Base-by-base conservation (phyloP, 2,329 filamentous ascomycete genomes). In the Cordyceps javanica region DNA sequence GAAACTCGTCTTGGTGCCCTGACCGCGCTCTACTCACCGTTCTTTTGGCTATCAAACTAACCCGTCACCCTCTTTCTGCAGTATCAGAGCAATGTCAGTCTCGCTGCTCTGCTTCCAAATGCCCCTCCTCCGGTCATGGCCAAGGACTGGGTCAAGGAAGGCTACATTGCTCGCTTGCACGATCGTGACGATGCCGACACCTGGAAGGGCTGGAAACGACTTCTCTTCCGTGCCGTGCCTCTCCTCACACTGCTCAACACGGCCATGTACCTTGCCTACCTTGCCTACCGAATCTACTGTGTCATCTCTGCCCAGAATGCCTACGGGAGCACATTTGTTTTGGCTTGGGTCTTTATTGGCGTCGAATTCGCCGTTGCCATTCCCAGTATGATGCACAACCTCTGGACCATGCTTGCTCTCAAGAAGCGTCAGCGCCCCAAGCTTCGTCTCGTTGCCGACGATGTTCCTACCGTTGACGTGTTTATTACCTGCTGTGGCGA, bases 401-500 rank as follows among this genome's bases (percentile, higher is more conserved):
- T 76, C 38, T 83, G 80, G 79, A 82, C 80, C 2, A 77, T 84
- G 74, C 75, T 77, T 70, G 77, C 80, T 0, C 68, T 83, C 61
- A 82, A 82, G 69, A 77, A 77, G 69, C 72, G 82, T 25, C 71
- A 73, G 16, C 72, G 81, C 25, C 79, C 80, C 1, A 79, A 80
- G 73, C 68, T 85, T 62, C 70, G 81, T 26, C 67, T 83, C n/a
- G 68, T 68, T 1, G 77, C 78, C 14, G 70, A 75, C 11, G 70
- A 77, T 2, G 74, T 77, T 3, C 79, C 82, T 0, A 78, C 79
- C 1, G 79, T 85, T 3, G 82, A 85, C 61, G 72, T 82, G 2
- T 75, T 85, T 49, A 67, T 85, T 5, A 81, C 82, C 1, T 82
- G 78, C 68, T 85, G 82, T 59, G 78, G 78, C 14, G 82, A 85